Base-by-base conservation (phyloP, 225 moss, liverwort and hornwort species). In the Polytrichum formosum region DNA sequence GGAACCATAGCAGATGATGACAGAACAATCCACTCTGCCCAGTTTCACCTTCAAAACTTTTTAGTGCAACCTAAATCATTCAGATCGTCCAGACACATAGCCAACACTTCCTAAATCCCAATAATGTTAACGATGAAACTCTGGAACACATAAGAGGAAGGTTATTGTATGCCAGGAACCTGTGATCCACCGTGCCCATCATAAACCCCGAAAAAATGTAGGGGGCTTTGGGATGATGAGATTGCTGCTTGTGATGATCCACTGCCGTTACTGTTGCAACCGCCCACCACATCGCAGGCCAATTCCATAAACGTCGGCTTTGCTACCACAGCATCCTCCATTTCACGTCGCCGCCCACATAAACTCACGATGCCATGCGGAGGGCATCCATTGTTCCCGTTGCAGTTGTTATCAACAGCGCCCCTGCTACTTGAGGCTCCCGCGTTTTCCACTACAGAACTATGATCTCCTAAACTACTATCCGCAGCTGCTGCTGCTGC, bases 151-250 rank as follows among this genome's bases (percentile, higher is more conserved):
- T 7, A 8, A 46, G 16, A 13, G 2, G 35, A 16, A 46, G 46
- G 46, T 13, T 13, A 46, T 46, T 13, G 13, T 46, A 46, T 46
- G 46, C 26, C 0, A 35, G 82, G 54, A 7, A 93, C 95, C 95
- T 96, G 93, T 1, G 97, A 82, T 17, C 97, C 97, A 1, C 96
- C 96, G 77, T 97, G 96, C 16, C 96, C 96, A 71, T 97, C 96
- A 53, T 93, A 97, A 8, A 97, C 92, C 69, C 90, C 96, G 59
- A 93, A 97, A 82, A 88, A 97, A 77, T 97, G 90, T 20, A 90
- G 29, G 6, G 90, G 81, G 54, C 74, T 25, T 20, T 28, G 33
- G 8, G 64, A 21, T 61, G 60, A 1, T 61, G 22, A 21, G 60
- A 7, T 26, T 28, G 20, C 6, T 9, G 23, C 58, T 17, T 74